phyloP scores from a whole-genome alignment of 352 stramenopile species.

The Saprolegnia parasitica region DNA sequence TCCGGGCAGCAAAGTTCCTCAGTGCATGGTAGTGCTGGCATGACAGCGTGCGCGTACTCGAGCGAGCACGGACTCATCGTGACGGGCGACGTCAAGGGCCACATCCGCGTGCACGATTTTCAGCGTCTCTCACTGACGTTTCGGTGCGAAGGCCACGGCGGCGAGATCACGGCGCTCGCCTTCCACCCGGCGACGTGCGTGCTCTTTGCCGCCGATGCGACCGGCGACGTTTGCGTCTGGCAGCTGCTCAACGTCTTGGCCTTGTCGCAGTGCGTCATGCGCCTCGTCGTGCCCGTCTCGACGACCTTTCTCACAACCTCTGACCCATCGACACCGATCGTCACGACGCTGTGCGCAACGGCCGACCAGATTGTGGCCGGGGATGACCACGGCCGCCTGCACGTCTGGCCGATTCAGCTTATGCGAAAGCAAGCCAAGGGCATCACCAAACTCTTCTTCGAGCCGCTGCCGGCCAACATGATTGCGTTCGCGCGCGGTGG shows the following conservation, averaged over 20 bases:
- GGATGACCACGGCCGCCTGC: conserved; percentile 14
- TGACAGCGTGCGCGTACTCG: conserved; percentile 54
- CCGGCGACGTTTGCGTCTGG: conserved; percentile 45
- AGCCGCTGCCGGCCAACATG: conserved; percentile 22
- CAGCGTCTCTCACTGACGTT: conserved; percentile 52
- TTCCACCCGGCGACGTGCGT: conserved; percentile 41
- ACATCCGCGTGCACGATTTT: conserved; percentile 63
- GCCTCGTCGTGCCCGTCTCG: conserved; percentile 21
- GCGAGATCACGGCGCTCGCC: conserved; percentile 50
- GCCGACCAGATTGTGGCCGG: conserved; percentile 12
- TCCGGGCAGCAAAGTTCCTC: background rate
- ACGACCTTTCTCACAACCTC: conserved; percentile 4
- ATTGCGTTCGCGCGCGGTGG: conserved; percentile 26
- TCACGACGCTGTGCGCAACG: conserved; percentile 36
- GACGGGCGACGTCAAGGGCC: conserved; percentile 50
- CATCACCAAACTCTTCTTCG: conserved; percentile 16
- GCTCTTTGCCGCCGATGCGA: conserved; percentile 47
- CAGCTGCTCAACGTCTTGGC: conserved; percentile 33
- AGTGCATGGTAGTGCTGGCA: conserved; percentile 31
- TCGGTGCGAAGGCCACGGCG: conserved; percentile 41
- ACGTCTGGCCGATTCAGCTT: conserved; percentile 10
- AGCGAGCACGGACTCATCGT: conserved; percentile 40
- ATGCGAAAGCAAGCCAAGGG: conserved; percentile 22
- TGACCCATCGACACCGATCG: background rate
- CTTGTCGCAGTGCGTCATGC: conserved; percentile 35